Conservation (phyloP, 352 stramenopile species). For the Globisporangium recalcitrans region DNA sequence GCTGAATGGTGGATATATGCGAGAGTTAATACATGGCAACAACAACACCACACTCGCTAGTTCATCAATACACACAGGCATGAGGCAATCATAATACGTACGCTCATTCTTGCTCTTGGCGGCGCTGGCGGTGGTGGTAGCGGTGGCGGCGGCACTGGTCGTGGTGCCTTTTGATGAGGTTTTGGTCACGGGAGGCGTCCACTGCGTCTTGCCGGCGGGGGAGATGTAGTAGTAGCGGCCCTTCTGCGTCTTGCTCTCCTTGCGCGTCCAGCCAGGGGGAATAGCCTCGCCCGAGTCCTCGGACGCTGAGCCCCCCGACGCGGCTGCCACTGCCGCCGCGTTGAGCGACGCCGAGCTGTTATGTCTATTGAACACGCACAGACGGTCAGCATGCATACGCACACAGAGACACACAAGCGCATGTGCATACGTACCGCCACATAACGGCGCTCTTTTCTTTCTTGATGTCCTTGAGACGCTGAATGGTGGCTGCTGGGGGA, state of each 20-base stretch:
- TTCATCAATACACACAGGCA: neutral
- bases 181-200: constrained; percentile 47
- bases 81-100: too few species aligned
- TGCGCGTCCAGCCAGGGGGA: constrained; percentile 71
- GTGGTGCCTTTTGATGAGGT: constrained; percentile 4
- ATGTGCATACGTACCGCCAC: constrained; percentile 11
- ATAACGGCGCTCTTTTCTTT: constrained; percentile 18
- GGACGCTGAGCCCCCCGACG: neutral
- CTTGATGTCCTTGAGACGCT: constrained; percentile 20
- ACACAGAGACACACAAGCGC: neutral
- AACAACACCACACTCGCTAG: neutral
- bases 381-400: neutral
- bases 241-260: constrained; percentile 85
- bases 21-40: too few species aligned
- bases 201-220: constrained; percentile 77
- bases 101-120: neutral
- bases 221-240: constrained; percentile 85
- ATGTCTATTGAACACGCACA: constrained; percentile 7
- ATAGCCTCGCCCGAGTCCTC: constrained; percentile 32
- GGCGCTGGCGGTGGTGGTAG: neutral
- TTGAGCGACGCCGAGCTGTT: constrained; percentile 19
- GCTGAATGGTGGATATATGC: too few species aligned
- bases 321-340: neutral
- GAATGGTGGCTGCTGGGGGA: constrained; percentile 11
- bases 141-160: neutral